phyloP scores from a whole-genome alignment of 2,329 filamentous ascomycete species.

The Dactylellina haptotyla region DNA sequence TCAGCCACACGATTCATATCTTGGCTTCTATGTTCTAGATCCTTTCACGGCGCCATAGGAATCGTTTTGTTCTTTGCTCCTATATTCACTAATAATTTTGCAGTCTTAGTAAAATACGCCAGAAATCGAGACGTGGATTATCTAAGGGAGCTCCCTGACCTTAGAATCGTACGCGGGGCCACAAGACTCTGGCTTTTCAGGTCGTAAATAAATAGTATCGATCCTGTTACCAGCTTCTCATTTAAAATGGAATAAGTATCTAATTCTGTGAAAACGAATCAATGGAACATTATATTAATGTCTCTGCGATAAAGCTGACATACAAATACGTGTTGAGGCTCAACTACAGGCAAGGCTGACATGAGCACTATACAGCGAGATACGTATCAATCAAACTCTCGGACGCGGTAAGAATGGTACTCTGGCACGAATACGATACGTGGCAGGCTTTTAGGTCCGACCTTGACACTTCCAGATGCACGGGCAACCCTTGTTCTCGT shows the following conservation, averaged over 20 bases:
- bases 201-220: background rate
- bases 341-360: background rate
- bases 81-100: background rate
- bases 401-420: constrained; percentile 16
- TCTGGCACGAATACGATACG: constrained; percentile 23
- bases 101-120: background rate
- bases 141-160: background rate
- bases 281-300: background rate
- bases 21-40: background rate
- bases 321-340: background rate
- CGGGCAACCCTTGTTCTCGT: constrained; percentile 10
- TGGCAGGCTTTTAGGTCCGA: constrained; percentile 12
- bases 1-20: background rate
- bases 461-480: constrained; percentile 22
- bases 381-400: constrained; percentile 6
- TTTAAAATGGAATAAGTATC: background rate
- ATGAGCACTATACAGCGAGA: background rate
- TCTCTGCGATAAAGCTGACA: background rate
- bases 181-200: background rate
- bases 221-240: background rate
- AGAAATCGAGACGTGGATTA: background rate
- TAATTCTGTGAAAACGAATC: background rate
- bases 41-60: background rate
- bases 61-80: background rate
- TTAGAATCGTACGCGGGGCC: background rate